A percentile compares a stretch with the other conserved stretches of the same genome.
Conservation (phyloP, 345 rosid species). For the Gossypium arboreum region DNA sequence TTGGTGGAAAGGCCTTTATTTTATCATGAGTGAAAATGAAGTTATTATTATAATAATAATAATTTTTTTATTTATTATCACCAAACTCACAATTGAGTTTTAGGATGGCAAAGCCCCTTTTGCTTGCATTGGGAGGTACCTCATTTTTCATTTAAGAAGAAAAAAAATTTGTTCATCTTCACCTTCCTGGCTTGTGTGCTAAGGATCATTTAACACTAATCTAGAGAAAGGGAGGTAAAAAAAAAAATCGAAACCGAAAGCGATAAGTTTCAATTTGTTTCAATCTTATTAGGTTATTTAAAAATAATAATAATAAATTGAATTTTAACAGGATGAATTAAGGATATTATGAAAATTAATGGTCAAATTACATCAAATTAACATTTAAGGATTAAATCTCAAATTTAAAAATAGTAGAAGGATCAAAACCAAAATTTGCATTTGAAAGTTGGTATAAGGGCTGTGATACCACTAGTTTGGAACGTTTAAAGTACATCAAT, state of each 20-base stretch:
- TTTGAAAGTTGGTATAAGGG: background rate
- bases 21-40: constrained; percentile 37
- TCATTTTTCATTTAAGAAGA: background rate
- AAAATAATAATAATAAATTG: no score
- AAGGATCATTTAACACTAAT: constrained; percentile 18
- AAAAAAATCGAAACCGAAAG: no score
- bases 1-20: constrained; percentile 15
- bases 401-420: no score
- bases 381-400: no score
- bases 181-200: constrained; percentile 47
- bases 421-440: no score
- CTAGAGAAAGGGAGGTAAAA: no score
- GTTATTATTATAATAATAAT: background rate
- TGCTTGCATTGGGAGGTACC: constrained; percentile 48
- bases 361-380: no score
- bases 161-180: constrained; percentile 21
- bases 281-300: no score
- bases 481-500: background rate
- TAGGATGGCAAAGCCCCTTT: constrained; percentile 29
- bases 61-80: background rate
- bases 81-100: constrained; percentile 31
- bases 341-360: no score
- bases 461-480: background rate
- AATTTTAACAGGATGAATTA: no score
- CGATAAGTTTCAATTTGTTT: no score